phyloP scores from a whole-genome alignment of 73 alveolate species.

The Durusdinium trenchii region DNA sequence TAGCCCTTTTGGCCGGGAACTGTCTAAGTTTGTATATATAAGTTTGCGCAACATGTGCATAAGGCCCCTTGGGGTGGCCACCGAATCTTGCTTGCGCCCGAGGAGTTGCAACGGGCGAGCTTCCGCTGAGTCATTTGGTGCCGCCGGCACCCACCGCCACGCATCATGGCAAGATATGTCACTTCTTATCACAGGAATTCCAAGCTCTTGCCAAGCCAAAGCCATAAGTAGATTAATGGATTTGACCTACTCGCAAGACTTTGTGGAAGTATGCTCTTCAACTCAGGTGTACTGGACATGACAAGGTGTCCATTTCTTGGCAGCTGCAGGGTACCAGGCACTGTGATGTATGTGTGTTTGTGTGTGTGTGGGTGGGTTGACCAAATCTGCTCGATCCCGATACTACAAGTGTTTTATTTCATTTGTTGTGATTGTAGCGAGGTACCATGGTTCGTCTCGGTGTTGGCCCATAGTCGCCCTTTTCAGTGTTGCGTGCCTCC shows the following conservation, averaged over 20 bases:
- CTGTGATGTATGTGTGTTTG: no score
- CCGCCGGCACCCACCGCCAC: constrained; percentile 83
- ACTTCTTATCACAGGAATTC: neutral
- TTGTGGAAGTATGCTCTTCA: neutral
- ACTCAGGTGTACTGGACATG: constrained; percentile 74
- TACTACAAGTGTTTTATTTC: neutral
- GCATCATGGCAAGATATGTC: neutral
- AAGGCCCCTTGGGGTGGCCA: neutral
- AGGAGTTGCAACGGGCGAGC: constrained; percentile 32
- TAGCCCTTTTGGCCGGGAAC: constrained; percentile 53
- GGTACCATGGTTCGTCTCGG: neutral
- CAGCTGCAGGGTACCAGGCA: constrained; percentile 67
- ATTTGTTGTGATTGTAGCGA: neutral
- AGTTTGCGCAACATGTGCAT: neutral
- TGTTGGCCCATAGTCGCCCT: neutral
- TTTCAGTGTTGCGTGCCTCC: neutral
- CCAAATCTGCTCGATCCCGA: no score
- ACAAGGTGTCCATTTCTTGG: constrained; percentile 83
- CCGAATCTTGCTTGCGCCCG: neutral
- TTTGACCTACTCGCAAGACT: neutral
- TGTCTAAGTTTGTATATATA: neutral
- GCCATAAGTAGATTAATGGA: neutral
- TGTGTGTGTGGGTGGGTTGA: no score
- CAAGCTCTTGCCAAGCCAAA: neutral
- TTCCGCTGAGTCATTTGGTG: constrained; percentile 66